These are phyloP conservation scores for Botryosphaeria dothidea DNA, from an alignment of 2,329 filamentous ascomycete genomes.

Conservation along the genomic window DNA sequence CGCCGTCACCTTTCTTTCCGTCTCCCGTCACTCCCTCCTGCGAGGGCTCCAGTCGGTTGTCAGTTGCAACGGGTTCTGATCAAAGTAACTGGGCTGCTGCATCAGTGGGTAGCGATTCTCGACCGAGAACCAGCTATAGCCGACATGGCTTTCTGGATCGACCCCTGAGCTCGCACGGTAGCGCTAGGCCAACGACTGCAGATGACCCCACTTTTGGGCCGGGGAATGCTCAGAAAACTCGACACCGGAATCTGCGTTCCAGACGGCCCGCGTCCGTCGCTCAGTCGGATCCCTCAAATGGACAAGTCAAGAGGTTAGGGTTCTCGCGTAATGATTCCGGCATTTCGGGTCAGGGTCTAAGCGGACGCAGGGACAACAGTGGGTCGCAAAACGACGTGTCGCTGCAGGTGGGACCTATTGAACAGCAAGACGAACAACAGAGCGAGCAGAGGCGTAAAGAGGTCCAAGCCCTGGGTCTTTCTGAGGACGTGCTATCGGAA, in stretches of 20 bases:
- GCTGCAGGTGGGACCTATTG: background rate
- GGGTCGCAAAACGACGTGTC: background rate
- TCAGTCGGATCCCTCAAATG: background rate
- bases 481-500: slow-evolving; percentile 8
- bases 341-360: background rate
- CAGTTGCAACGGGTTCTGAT: background rate
- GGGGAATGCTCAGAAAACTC: background rate
- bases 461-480: background rate
- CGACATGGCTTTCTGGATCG: background rate
- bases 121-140: background rate
- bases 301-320: background rate
- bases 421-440: background rate
- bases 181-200: background rate
- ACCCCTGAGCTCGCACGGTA: background rate
- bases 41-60: background rate
- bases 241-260: background rate
- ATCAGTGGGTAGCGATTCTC: background rate
- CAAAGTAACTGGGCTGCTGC: background rate
- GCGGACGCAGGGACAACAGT: slow-evolving; percentile 3
- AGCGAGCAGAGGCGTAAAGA: background rate
- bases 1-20: slow-evolving; percentile 6
- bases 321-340: background rate
- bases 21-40: slow-evolving; percentile 13
- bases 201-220: background rate
- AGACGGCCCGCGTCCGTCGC: background rate